Conservation (phyloP, 2,329 filamentous ascomycete species). For the Fusarium nurragi region DNA sequence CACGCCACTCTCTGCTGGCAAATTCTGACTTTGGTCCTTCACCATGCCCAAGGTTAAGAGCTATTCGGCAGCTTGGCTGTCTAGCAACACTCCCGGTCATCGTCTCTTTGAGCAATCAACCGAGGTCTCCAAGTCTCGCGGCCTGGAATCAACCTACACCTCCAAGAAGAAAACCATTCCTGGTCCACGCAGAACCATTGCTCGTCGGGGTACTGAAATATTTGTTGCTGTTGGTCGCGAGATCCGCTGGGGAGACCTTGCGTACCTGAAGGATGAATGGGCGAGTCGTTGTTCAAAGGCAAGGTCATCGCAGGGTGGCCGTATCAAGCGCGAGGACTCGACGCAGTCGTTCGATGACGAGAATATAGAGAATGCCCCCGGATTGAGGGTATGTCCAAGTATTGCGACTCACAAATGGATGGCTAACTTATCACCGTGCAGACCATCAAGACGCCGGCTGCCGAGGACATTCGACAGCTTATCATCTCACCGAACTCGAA, state of each 20-base stretch:
- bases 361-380: slow-evolving; percentile 42
- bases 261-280: slow-evolving; percentile 75
- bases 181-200: slow-evolving; percentile 74
- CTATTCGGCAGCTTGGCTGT: slow-evolving; percentile 89
- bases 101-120: slow-evolving; percentile 72
- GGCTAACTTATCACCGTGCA: slow-evolving; percentile 48
- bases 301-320: slow-evolving; percentile 47
- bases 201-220: slow-evolving; percentile 83
- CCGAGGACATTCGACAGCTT: slow-evolving; percentile 85
- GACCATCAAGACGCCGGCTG: slow-evolving; percentile 80
- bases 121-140: slow-evolving; percentile 53
- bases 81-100: slow-evolving; percentile 78
- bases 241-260: slow-evolving; percentile 89
- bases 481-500: slow-evolving; percentile 83
- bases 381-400: slow-evolving; percentile 48
- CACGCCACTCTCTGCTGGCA: not conserved
- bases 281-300: slow-evolving; percentile 44
- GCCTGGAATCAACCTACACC: slow-evolving; percentile 51
- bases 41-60: slow-evolving; percentile 85
- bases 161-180: slow-evolving; percentile 55
- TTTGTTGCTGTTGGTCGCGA: slow-evolving; percentile 91
- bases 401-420: not conserved
- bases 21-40: slow-evolving; percentile 11
- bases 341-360: slow-evolving; percentile 50
- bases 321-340: slow-evolving; percentile 61